These are phyloP conservation scores for Dendrobium chrysotoxum DNA, from an alignment of 106 monocot species.

Conservation along the genomic window DNA sequence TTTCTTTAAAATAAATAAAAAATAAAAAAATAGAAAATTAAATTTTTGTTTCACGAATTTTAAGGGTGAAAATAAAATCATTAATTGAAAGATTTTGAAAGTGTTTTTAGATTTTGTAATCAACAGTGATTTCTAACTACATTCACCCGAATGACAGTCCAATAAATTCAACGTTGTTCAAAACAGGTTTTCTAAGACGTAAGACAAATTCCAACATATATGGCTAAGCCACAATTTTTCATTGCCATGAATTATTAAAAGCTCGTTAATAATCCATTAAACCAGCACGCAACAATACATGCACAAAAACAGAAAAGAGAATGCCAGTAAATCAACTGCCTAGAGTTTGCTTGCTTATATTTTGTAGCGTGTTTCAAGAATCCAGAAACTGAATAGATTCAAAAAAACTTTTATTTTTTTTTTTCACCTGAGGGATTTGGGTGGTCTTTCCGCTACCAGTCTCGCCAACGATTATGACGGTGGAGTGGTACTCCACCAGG, in stretches of 20 bases:
- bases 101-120: background rate
- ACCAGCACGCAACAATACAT: background rate
- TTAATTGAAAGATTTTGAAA: background rate
- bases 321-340: background rate
- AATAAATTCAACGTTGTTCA: background rate
- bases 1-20: background rate
- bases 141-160: background rate
- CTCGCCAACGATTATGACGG: slow-evolving; percentile 87
- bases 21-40: background rate
- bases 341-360: background rate
- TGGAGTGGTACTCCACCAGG: slow-evolving; percentile 82
- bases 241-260: background rate
- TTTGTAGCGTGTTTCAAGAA: background rate
- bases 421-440: slow-evolving; percentile 85
- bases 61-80: background rate
- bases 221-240: background rate
- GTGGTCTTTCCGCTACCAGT: slow-evolving; percentile 98
- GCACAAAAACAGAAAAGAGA: background rate
- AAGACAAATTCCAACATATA: background rate
- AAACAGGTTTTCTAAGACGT: background rate
- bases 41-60: background rate
- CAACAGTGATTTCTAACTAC: background rate
- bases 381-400: background rate
- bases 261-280: background rate
- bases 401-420: background rate